Conservation (phyloP, 2,329 filamentous ascomycete species). For the Exophiala bonariae region DNA sequence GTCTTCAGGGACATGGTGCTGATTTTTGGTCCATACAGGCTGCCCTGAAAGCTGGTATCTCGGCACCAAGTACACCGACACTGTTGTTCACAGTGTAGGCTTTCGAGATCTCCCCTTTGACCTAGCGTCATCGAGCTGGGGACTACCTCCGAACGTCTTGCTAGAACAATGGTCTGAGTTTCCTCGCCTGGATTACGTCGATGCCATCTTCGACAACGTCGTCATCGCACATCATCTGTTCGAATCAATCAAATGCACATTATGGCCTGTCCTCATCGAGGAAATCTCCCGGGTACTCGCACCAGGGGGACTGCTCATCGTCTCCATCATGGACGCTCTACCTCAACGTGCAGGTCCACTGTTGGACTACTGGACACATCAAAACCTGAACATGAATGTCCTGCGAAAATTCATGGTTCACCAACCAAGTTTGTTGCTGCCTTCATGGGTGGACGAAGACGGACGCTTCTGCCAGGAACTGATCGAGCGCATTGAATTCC, state of each 20-base stretch:
- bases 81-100: background rate
- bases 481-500: background rate
- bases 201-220: background rate
- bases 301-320: background rate
- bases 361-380: constrained; percentile 1
- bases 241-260: constrained; percentile 2
- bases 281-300: constrained; percentile 2
- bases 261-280: constrained; percentile 5
- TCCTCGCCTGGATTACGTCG: constrained; percentile 2
- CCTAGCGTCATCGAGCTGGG: background rate
- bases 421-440: constrained; percentile 1
- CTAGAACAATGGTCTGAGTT: constrained; percentile 5
- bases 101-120: background rate
- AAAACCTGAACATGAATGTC: constrained; percentile 1
- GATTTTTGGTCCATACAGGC: background rate
- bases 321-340: constrained; percentile 3
- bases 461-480: background rate
- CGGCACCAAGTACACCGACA: background rate
- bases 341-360: constrained; percentile 2
- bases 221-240: constrained; percentile 2
- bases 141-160: constrained; percentile 1
- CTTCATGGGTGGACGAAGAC: constrained; percentile 3
- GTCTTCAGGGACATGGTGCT: background rate
- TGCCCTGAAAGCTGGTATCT: constrained; percentile 6
- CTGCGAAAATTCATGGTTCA: constrained; percentile 4